Evolutionary conservation across 2,329 filamentous ascomycete species (phyloP).

Genomic region (Tolypocladium nubicola): DNA sequence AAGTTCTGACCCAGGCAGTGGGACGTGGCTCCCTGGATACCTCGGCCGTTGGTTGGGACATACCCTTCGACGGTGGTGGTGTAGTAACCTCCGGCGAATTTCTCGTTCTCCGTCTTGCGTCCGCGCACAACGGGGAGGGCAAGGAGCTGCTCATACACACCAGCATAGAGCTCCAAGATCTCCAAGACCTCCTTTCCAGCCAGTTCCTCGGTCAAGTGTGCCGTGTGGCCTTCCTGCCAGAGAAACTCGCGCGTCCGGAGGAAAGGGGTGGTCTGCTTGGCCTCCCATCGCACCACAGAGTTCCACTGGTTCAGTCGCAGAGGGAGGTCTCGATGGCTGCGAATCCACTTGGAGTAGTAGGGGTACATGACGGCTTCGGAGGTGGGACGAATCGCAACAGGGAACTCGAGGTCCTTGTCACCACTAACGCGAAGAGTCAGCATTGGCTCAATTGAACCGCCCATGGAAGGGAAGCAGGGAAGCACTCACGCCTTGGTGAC

Average conservation of each 20-base stretch:
- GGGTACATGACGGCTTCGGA: slow-evolving; percentile 84
- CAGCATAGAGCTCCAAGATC: slow-evolving; percentile 87
- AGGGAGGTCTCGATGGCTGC: slow-evolving; percentile 88
- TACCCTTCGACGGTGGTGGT: slow-evolving; percentile 96
- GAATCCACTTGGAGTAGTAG: slow-evolving; percentile 95
- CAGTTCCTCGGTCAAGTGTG: slow-evolving; percentile 73
- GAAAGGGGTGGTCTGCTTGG: slow-evolving; percentile 84
- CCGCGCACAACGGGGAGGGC: slow-evolving; percentile 93
- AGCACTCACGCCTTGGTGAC: slow-evolving; percentile 65
- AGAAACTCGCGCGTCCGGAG: slow-evolving; percentile 89
- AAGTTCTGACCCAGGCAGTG: slow-evolving; percentile 97
- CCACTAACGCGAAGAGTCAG: slow-evolving; percentile 41
- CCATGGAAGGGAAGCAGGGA: background rate
- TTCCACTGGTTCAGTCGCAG: slow-evolving; percentile 97
- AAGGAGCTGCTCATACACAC: slow-evolving; percentile 85
- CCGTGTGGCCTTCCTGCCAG: slow-evolving; percentile 93
- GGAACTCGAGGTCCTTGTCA: slow-evolving; percentile 82
- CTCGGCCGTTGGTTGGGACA: slow-evolving; percentile 88
- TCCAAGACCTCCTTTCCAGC: slow-evolving; percentile 81
- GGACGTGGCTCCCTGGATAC: slow-evolving; percentile 92
- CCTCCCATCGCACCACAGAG: slow-evolving; percentile 86
- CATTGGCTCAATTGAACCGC: background rate
- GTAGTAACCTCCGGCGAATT: slow-evolving; percentile 93
- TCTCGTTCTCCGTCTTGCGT: slow-evolving; percentile 93
- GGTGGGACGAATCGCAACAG: slow-evolving; percentile 57